Percentiles rank a stretch among this genome's conserved stretches.
These are phyloP conservation scores for Colletotrichum phormii DNA, from an alignment of 2,329 filamentous ascomycete genomes.

Conservation along the genomic window DNA sequence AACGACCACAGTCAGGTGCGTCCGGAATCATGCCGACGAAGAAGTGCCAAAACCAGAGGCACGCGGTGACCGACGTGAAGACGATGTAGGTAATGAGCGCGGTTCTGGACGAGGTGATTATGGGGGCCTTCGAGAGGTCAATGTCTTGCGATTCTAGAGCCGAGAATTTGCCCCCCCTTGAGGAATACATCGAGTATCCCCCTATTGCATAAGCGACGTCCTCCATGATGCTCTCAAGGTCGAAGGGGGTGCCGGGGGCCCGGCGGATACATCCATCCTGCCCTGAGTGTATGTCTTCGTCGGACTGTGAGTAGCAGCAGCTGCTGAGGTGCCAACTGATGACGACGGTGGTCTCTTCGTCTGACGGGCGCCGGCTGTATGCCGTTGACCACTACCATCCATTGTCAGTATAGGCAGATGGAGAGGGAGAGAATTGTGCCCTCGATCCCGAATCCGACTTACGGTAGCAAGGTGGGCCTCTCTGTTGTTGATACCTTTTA, in stretches of 20 bases:
- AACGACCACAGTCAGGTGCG: not conserved
- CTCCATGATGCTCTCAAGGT: constrained; percentile 5
- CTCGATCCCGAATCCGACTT: not conserved
- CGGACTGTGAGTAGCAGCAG: constrained; percentile 6
- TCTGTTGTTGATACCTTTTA: not conserved
- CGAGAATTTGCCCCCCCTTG: not conserved
- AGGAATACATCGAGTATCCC: not conserved
- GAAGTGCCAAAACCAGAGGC: constrained; percentile 15
- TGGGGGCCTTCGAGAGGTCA: not conserved
- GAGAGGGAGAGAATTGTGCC: not conserved
- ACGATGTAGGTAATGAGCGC: constrained; percentile 14
- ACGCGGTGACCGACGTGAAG: not conserved
- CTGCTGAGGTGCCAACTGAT: constrained; percentile 24
- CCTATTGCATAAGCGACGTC: constrained; percentile 3
- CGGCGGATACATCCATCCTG: constrained; percentile 12
- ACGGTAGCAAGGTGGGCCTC: constrained; percentile 24
- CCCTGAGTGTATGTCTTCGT: not conserved
- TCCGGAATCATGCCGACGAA: not conserved
- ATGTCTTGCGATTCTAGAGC: not conserved
- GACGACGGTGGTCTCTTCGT: constrained; percentile 8
- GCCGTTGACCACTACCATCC: constrained; percentile 16
- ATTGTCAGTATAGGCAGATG: not conserved
- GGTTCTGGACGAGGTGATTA: not conserved
- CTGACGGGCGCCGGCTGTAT: not conserved
- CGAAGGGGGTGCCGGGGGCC: constrained; percentile 14